phyloP scores from a whole-genome alignment of 1,139 yeast genomes.

The Diutina sp. region DNA sequence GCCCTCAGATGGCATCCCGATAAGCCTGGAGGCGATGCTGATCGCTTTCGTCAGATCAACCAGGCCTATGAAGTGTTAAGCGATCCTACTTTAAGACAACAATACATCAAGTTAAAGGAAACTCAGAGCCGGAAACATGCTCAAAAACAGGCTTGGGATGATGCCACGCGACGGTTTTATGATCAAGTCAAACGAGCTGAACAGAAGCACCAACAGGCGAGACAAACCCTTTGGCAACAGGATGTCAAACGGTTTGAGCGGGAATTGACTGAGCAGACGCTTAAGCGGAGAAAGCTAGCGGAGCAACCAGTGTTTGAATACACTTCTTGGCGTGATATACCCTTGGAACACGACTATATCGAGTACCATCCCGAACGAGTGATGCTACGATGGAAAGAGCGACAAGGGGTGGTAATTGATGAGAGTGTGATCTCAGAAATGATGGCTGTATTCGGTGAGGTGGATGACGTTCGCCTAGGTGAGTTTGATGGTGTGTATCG shows the following conservation, averaged over 20 bases:
- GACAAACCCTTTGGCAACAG: not conserved
- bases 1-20: conserved; percentile 29
- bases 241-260: not conserved
- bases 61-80: conserved; percentile 28
- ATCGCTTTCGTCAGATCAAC: conserved; percentile 24
- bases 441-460: conserved; percentile 35
- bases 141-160: not conserved
- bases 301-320: not conserved
- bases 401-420: conserved; percentile 18
- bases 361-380: conserved; percentile 4
- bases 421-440: conserved; percentile 20
- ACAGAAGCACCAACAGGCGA: not conserved
- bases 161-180: conserved; percentile 4
- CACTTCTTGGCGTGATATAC: conserved; percentile 11
- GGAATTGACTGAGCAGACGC: not conserved
- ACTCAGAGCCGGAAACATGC: not conserved
- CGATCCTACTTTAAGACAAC: conserved; percentile 13
- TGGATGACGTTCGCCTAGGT: conserved; percentile 10
- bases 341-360: not conserved
- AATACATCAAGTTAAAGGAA: conserved; percentile 22
- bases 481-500: conserved; percentile 19
- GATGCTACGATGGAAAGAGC: conserved; percentile 31
- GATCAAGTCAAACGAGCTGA: conserved; percentile 5
- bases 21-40: conserved; percentile 24
- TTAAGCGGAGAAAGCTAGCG: not conserved